Conservation (phyloP, 768 basidiomycete species). For the Pulveroboletus sp. region DNA sequence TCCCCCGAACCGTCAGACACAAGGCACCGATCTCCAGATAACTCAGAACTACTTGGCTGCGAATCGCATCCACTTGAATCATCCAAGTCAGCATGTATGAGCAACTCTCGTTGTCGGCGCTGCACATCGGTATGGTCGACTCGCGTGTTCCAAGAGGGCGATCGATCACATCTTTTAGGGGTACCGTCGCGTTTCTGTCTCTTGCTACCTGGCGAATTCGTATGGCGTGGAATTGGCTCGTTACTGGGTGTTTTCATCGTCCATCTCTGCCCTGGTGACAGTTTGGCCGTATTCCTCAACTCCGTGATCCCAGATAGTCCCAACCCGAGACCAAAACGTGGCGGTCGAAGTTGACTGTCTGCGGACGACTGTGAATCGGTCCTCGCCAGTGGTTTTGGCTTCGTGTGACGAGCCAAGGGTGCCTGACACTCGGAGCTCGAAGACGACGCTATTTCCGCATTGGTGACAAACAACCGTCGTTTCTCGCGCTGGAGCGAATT, state of each 20-base stretch:
- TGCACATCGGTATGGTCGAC: constrained; percentile 9
- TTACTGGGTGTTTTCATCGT: constrained; percentile 7
- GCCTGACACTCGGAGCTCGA: constrained; percentile 41
- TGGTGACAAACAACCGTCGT: constrained; percentile 45
- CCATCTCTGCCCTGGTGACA: constrained; percentile 15
- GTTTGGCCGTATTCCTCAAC: constrained; percentile 8
- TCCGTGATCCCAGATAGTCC: constrained; percentile 19
- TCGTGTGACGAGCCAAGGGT: constrained; percentile 11
- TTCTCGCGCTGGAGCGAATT: constrained; percentile 24
- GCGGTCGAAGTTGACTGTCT: constrained; percentile 20
- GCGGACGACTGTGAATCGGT: constrained; percentile 22
- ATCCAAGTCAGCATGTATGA: constrained; percentile 1
- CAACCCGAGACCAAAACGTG: constrained; percentile 30
- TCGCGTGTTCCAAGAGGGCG: constrained; percentile 2
- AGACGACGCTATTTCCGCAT: constrained; percentile 41
- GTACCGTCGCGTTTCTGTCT: constrained; percentile 6
- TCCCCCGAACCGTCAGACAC: constrained; percentile 17
- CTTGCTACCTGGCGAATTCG: constrained; percentile 9
- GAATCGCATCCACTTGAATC: constrained; percentile 20
- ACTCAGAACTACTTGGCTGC: constrained; percentile 15
- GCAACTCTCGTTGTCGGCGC: constrained; percentile 20
- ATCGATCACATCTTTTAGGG: constrained; percentile 13
- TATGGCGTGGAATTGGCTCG: constrained; percentile 1
- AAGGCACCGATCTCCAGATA: constrained; percentile 9
- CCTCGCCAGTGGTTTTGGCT: constrained; percentile 13